Conservation (phyloP, 2,329 filamentous ascomycete species). For the Aureobasidium sp. region DNA sequence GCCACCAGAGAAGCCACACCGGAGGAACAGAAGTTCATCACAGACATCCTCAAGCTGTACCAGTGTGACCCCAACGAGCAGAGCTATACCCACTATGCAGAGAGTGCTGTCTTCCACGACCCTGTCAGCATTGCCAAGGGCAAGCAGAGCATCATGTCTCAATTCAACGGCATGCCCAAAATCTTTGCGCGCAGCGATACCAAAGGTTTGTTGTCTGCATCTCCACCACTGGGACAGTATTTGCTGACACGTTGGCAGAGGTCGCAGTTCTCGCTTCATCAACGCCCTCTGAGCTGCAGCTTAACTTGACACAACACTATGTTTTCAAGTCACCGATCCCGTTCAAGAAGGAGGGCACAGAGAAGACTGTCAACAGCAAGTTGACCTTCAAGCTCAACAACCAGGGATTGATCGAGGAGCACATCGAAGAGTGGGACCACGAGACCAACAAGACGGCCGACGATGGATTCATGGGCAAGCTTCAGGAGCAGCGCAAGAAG, state of each 20-base stretch:
- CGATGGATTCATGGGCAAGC: slow-evolving; percentile 25
- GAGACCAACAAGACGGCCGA: slow-evolving; percentile 23
- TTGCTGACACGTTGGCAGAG: slow-evolving; percentile 3
- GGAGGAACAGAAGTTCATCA: slow-evolving; percentile 19
- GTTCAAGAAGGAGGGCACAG: slow-evolving; percentile 16
- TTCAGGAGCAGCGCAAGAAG: slow-evolving; percentile 25
- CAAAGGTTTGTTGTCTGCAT: slow-evolving; percentile 6
- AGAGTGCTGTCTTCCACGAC: slow-evolving; percentile 24
- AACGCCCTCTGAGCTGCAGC: slow-evolving; percentile 17
- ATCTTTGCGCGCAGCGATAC: slow-evolving; percentile 23
- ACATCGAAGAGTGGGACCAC: slow-evolving; percentile 27
- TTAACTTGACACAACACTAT: slow-evolving; percentile 25
- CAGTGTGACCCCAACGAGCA: slow-evolving; percentile 21
- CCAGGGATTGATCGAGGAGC: slow-evolving; percentile 23
- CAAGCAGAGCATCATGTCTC: slow-evolving; percentile 23
- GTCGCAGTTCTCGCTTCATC: slow-evolving; percentile 18
- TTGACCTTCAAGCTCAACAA: slow-evolving; percentile 23
- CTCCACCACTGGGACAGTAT: background rate
- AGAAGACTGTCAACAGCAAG: slow-evolving; percentile 24
- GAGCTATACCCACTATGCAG: slow-evolving; percentile 23
- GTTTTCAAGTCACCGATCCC: slow-evolving; percentile 24
- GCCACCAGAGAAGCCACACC: background rate
- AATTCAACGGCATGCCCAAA: slow-evolving; percentile 27
- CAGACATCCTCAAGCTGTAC: slow-evolving; percentile 24
- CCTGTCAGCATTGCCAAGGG: slow-evolving; percentile 25